These are phyloP conservation scores for Colletotrichum eremochloae DNA, from an alignment of 2,329 filamentous ascomycete species.

Conservation along the genomic window DNA sequence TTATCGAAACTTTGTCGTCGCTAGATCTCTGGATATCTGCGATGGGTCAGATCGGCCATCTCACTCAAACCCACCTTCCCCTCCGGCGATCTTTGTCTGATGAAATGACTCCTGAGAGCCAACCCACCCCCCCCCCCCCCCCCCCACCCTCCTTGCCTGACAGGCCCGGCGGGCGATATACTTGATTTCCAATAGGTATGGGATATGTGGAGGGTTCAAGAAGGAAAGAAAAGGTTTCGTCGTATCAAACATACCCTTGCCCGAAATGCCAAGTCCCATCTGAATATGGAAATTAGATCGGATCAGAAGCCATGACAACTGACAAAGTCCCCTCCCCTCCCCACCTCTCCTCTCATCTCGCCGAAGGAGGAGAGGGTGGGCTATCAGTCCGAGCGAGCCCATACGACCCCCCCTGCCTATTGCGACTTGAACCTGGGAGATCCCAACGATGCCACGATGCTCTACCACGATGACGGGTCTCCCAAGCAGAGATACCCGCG, in stretches of 20 bases:
- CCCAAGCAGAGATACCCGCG: background rate
- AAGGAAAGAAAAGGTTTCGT: background rate
- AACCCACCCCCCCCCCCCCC: background rate
- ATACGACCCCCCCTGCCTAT: background rate
- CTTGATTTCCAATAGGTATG: background rate
- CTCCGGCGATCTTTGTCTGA: background rate
- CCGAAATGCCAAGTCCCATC: background rate
- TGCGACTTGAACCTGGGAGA: background rate
- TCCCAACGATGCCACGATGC: background rate
- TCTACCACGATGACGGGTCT: background rate
- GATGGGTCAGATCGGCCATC: background rate
- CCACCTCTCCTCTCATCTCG: background rate
- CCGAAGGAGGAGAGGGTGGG: background rate
- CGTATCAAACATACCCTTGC: background rate
- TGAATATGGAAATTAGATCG: constrained; percentile 1
- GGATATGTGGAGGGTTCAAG: background rate
- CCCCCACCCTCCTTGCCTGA: background rate
- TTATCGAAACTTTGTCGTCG: background rate
- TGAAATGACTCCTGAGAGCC: background rate
- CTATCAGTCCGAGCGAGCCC: background rate
- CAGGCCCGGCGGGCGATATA: background rate
- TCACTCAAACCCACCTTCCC: background rate
- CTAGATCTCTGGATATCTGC: constrained; percentile 2
- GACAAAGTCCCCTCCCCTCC: background rate
- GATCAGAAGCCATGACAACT: constrained; percentile 12